Percentiles rank a stretch among this genome's conserved stretches.
Conservation (phyloP, 2,329 filamentous ascomycete genomes). For the Ustilaginoidea virens region DNA sequence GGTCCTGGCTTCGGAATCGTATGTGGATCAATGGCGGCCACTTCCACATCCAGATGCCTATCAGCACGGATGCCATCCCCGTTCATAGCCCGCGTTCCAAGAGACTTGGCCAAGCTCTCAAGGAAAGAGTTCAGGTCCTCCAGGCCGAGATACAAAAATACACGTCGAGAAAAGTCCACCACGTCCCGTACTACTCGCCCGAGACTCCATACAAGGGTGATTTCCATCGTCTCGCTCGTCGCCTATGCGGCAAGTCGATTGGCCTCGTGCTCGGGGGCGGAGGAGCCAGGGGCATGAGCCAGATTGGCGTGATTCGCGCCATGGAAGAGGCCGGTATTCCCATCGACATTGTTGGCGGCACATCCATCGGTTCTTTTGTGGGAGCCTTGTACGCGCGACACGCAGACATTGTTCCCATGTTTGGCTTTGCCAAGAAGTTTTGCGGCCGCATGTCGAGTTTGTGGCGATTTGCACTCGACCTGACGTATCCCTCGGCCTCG, state of each 20-base stretch:
- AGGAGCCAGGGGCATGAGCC: conserved; percentile 79
- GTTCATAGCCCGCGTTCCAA: conserved; percentile 54
- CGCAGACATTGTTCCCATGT: conserved; percentile 93
- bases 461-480: conserved; percentile 92
- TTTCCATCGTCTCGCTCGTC: conserved; percentile 80
- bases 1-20: conserved; percentile 80
- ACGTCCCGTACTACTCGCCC: conserved; percentile 76
- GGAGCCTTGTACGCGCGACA: conserved; percentile 91
- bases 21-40: conserved; percentile 98
- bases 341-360: conserved; percentile 88
- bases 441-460: conserved; percentile 97
- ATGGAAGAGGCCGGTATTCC: conserved; percentile 94
- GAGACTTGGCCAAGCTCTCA: conserved; percentile 70
- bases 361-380: conserved; percentile 91
- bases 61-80: conserved; percentile 60
- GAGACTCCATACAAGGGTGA: conserved; percentile 92
- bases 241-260: conserved; percentile 86
- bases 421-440: conserved; percentile 93
- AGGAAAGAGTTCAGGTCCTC: conserved; percentile 82
- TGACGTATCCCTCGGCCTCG: conserved; percentile 91
- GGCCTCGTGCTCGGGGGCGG: conserved; percentile 89
- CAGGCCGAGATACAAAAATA: conserved; percentile 98
- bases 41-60: conserved; percentile 93
- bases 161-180: conserved; percentile 80
- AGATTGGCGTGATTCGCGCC: conserved; percentile 86